Base-by-base conservation (phyloP, 2,329 filamentous ascomycete species). In the Colletotrichum ledebouriae region DNA sequence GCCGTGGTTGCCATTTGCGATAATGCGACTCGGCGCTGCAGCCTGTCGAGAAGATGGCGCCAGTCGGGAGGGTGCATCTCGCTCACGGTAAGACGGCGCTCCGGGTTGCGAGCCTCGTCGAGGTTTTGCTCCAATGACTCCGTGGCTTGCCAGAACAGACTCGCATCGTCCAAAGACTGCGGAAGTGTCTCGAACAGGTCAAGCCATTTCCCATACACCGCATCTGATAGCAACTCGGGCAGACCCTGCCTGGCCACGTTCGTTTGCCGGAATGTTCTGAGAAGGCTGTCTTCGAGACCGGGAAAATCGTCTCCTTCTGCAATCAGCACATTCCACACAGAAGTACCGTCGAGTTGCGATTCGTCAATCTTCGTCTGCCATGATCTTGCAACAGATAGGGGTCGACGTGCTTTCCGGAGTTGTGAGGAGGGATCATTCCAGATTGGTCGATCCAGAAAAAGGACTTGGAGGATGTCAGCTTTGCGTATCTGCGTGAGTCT, bases 91-190 rank as follows among this genome's bases (percentile, higher is more conserved):
- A 50, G 22, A 17, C 29, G 62, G n/a, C 41, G 47, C 29, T 13
- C 46, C 11, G 33, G 15, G 10, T 63, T 65, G 10, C 70, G 56
- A 1, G 70, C 46, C 42, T 67, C 69, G 50, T 75, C 74, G 9
- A 78, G 63, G 53, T 82, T 83, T 22, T 76, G 73, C 67, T 82
- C 80, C 1, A 82, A 72, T 6, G 73, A 75, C 41, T 72, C 71
- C 20, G 76, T 71, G 4, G 75, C 73, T 50, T 76, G 73, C 76
- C 75, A 77, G 67, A 74, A 76, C 6, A 79, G 59, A 1, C 71
- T 64, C 2, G 59, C 41, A 4, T 63, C 70, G 10, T 71, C 67
- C 12, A 50, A 6, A 6, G 57, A 58, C 4, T 52, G 49, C 3
- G 60, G 66, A 25, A 61, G 82, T 77, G 63, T 53, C 17, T 69